phyloP scores from a whole-genome alignment of 1,284 basidiomycete genomes.

The Marasmius fiardii region DNA sequence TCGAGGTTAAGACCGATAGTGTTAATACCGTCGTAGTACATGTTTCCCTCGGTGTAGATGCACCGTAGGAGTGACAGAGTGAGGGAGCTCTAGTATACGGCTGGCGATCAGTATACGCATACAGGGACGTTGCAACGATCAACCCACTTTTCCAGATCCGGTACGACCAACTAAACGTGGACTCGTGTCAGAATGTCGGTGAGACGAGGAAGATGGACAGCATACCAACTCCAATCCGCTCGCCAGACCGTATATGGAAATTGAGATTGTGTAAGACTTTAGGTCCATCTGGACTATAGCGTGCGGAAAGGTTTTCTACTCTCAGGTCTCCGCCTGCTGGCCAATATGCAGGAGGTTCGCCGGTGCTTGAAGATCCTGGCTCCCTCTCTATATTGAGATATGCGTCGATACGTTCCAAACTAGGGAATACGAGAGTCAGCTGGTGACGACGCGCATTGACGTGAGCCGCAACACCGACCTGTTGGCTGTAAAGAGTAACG shows the following conservation, averaged over 20 bases:
- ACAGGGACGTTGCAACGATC: constrained; percentile 32
- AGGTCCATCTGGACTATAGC: constrained; percentile 49
- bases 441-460: no score
- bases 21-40: constrained; percentile 47
- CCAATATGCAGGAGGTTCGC: constrained; percentile 75
- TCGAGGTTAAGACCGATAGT: constrained; percentile 60
- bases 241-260: constrained; percentile 54
- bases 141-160: constrained; percentile 65
- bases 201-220: not conserved
- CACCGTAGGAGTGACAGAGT: constrained; percentile 51
- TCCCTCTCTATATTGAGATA: constrained; percentile 77
- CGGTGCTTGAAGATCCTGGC: constrained; percentile 41
- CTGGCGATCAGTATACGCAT: constrained; percentile 27
- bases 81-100: constrained; percentile 40
- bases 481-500: not conserved
- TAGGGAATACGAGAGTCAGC: constrained; percentile 20
- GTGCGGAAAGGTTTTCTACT: constrained; percentile 58
- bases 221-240: constrained; percentile 58
- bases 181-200: not conserved
- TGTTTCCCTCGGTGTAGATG: constrained; percentile 54
- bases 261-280: constrained; percentile 53
- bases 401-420: constrained; percentile 72
- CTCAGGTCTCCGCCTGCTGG: constrained; percentile 67
- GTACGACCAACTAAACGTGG: constrained; percentile 61
- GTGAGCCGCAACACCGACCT: not conserved